Evolutionary conservation across 1,284 basidiomycete species (phyloP).

Genomic region (Trichosporon sp.): DNA sequence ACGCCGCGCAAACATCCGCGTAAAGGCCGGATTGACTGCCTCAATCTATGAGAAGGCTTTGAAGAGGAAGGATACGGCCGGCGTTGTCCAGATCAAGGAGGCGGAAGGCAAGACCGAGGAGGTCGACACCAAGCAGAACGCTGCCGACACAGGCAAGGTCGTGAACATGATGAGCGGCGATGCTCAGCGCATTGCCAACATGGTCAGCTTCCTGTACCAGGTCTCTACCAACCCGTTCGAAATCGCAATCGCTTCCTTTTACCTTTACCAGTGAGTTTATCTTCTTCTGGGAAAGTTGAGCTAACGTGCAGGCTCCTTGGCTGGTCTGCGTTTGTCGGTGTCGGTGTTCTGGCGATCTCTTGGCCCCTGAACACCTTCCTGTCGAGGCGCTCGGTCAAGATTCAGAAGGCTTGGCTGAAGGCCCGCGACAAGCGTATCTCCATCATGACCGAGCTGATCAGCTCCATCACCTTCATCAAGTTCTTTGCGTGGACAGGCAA

Average conservation of each 20-base stretch:
- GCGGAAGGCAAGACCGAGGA: slow-evolving; percentile 49
- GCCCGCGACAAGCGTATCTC: slow-evolving; percentile 82
- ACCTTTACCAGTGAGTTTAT: slow-evolving; percentile 73
- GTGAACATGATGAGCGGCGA: slow-evolving; percentile 60
- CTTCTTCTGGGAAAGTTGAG: background rate
- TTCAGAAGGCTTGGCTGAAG: slow-evolving; percentile 71
- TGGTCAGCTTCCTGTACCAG: slow-evolving; percentile 45
- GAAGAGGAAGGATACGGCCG: slow-evolving; percentile 79
- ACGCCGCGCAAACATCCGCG: slow-evolving; percentile 69
- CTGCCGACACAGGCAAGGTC: slow-evolving; percentile 59
- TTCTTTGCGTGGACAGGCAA: slow-evolving; percentile 57
- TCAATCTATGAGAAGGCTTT: slow-evolving; percentile 88
- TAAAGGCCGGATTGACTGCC: slow-evolving; percentile 71
- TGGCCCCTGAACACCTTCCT: slow-evolving; percentile 63
- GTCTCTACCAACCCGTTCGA: slow-evolving; percentile 77
- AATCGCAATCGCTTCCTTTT: slow-evolving; percentile 70
- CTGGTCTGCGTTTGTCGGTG: slow-evolving; percentile 79
- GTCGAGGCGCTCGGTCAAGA: slow-evolving; percentile 60
- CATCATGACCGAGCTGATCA: slow-evolving; percentile 81
- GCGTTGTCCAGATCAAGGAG: slow-evolving; percentile 65
- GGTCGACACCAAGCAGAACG: slow-evolving; percentile 34
- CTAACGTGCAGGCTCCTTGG: slow-evolving; percentile 69
- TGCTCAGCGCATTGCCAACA: slow-evolving; percentile 45
- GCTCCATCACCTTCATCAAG: slow-evolving; percentile 59
- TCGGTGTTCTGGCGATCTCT: slow-evolving; percentile 71